Evolutionary conservation across 2,329 filamentous ascomycete species (phyloP), one percentile per base, ranked within the genome.

Genomic region (Aotearoamyces nothofagi): DNA sequence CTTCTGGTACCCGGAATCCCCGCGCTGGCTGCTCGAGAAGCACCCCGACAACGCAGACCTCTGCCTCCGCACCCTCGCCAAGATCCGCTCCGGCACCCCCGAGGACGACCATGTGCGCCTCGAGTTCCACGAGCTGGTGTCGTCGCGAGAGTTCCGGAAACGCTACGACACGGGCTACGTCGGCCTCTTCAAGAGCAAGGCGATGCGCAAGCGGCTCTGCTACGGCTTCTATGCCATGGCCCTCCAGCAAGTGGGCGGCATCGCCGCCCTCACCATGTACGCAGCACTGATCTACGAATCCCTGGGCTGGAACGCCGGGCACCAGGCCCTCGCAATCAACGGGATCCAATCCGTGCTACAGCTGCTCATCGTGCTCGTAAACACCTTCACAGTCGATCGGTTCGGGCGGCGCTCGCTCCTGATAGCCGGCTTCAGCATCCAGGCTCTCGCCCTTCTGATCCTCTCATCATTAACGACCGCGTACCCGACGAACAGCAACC

Each of bases 1-100:
- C 9, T 57, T 57, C 39, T 54, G 43, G 43, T 55, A 55, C 30
- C 51, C 51, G 1, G 53, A 56, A 30, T 44, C 40, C 15, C 52
- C 52, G 5, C 40, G 50, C 12, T 53, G 41, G 35, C 33, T 54
- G n/a, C 41, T 54, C 6, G 51, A 54, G 31, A 51, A 41, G 33
- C 41, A 51, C 22, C 51, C 50, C 0, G 47, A 51, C n/a, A 32
- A 48, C 3, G 47, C 45, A 12, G 47, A 50, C 16, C 40, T 35
- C 12, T 40, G 39, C n/a, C 35, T 55, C 3, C 37, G 40, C 10
- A 38, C 39, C 1, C 42, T 56, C 4, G 44, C 49, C 9, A 45
- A 45, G 26, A 37, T 55, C 9, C 41, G 53, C 5, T 47, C 40
- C 14, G 50, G 50, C 1, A 33, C 35, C 5, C 41, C 42, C 1